Evolutionary conservation across 2,329 filamentous ascomycete genomes (phyloP).

Genomic region (Myriosclerotinia curreyana): DNA sequence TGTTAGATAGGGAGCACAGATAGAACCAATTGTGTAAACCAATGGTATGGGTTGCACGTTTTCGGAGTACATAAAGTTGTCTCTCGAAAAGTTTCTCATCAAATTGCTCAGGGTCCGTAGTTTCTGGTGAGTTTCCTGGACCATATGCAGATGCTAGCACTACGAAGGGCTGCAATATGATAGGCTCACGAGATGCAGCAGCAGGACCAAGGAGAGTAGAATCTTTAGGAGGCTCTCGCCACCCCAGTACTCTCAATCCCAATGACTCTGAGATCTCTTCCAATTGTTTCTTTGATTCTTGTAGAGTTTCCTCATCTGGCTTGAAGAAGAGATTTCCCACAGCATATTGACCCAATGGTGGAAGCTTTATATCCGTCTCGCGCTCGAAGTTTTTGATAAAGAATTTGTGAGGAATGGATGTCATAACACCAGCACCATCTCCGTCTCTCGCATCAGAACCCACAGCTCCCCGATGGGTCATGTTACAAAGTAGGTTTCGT

Average conservation of each 20-base stretch:
- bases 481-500: slow-evolving; percentile 95
- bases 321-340: slow-evolving; percentile 99
- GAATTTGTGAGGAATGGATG: slow-evolving; percentile 96
- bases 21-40: slow-evolving; percentile 99
- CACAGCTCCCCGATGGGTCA: slow-evolving; percentile 98
- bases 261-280: slow-evolving; percentile 88
- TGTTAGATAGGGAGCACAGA: slow-evolving; percentile 89
- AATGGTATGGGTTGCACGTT: slow-evolving; percentile 91
- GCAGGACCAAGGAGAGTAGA: slow-evolving; percentile 90
- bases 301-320: slow-evolving; percentile 84
- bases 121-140: slow-evolving; percentile 71
- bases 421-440: slow-evolving; percentile 99
- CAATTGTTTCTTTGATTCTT: slow-evolving; percentile 88
- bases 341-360: slow-evolving; percentile 87
- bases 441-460: slow-evolving; percentile 97
- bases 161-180: slow-evolving; percentile 93
- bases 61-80: slow-evolving; percentile 90
- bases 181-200: slow-evolving; percentile 88
- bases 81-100: slow-evolving; percentile 85
- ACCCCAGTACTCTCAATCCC: slow-evolving; percentile 87
- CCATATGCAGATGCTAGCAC: slow-evolving; percentile 85
- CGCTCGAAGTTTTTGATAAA: slow-evolving; percentile 98
- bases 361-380: slow-evolving; percentile 83
- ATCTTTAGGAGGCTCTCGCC: slow-evolving; percentile 93
- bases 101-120: slow-evolving; percentile 74